These are phyloP conservation scores for Vaccinium macrocarpon DNA, from an alignment of 148 eudicot species.

Conservation along the genomic window DNA sequence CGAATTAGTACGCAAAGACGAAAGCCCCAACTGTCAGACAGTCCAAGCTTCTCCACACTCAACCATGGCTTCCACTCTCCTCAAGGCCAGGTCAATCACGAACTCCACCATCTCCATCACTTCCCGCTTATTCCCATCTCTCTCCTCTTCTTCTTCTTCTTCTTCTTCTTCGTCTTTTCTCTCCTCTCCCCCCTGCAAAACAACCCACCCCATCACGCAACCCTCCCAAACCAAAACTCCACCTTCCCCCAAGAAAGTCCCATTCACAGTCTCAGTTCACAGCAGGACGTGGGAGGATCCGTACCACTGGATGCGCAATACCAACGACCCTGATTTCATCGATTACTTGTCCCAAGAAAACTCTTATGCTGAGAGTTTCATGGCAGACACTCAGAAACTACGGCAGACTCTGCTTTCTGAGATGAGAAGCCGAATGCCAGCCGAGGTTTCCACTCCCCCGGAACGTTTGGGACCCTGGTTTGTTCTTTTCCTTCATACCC, in stretches of 20 bases:
- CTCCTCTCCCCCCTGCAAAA: slow-evolving; percentile 43
- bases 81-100: slow-evolving; percentile 22
- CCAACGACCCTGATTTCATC: slow-evolving; percentile 70
- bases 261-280: slow-evolving; percentile 57
- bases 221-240: slow-evolving; percentile 27
- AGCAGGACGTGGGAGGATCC: slow-evolving; percentile 73
- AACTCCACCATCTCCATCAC: slow-evolving; percentile 22
- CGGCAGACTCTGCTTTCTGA: slow-evolving; percentile 54
- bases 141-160: slow-evolving; percentile 19
- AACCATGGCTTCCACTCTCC: slow-evolving; percentile 29
- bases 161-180: slow-evolving; percentile 32
- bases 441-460: slow-evolving; percentile 61
- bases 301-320: slow-evolving; percentile 90
- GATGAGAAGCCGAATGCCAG: slow-evolving; percentile 59
- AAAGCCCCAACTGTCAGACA: neutral
- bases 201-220: slow-evolving; percentile 15
- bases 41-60: neutral
- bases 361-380: slow-evolving; percentile 62
- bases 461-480: slow-evolving; percentile 86
- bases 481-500: slow-evolving; percentile 20
- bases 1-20: neutral
- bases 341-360: slow-evolving; percentile 56
- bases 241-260: slow-evolving; percentile 64
- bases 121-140: slow-evolving; percentile 20
- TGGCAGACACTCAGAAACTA: slow-evolving; percentile 49